Evolutionary conservation across 371 early-diverging fungal genomes (phyloP).

Genomic region (Mortierella sp.): DNA sequence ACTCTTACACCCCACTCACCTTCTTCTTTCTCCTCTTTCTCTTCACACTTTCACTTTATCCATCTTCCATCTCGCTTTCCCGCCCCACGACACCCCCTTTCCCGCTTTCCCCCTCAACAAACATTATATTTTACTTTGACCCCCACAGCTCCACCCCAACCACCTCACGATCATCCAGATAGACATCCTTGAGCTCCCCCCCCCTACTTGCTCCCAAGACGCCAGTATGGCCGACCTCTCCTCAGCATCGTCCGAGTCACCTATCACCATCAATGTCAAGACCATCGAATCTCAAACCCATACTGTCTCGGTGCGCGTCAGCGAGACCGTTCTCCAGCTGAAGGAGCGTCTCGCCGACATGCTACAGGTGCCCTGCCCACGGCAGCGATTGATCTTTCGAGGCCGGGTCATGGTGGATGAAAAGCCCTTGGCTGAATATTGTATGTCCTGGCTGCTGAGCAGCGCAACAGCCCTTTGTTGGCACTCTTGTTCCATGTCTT

Average conservation of each 20-base stretch:
- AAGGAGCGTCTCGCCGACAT: constrained; percentile 63
- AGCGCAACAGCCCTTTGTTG: no score
- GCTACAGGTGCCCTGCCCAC: constrained; percentile 62
- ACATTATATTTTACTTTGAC: no score
- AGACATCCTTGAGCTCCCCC: not conserved
- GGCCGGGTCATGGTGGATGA: constrained; percentile 69
- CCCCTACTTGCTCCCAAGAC: not conserved
- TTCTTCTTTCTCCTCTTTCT: not conserved
- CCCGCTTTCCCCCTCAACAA: not conserved
- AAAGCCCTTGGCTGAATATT: constrained; percentile 63
- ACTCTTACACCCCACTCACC: not conserved
- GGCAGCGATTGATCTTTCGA: constrained; percentile 71
- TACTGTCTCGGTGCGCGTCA: constrained; percentile 61
- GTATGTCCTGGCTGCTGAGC: constrained; percentile 48
- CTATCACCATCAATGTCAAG: constrained; percentile 64
- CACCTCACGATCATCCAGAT: not conserved
- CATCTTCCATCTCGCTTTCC: constrained; percentile 1
- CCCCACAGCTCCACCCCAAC: not conserved
- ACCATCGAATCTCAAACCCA: constrained; percentile 66
- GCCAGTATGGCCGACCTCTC: constrained; percentile 6
- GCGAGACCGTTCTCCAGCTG: constrained; percentile 64
- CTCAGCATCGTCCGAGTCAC: constrained; percentile 22
- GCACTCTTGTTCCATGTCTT: no score
- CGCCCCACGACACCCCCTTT: not conserved
- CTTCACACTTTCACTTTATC: constrained; percentile 5